Percentiles rank a stretch among this genome's conserved stretches.
Conservation (phyloP, 2,329 filamentous ascomycete species). For the Hymenoscyphus infarciens region DNA sequence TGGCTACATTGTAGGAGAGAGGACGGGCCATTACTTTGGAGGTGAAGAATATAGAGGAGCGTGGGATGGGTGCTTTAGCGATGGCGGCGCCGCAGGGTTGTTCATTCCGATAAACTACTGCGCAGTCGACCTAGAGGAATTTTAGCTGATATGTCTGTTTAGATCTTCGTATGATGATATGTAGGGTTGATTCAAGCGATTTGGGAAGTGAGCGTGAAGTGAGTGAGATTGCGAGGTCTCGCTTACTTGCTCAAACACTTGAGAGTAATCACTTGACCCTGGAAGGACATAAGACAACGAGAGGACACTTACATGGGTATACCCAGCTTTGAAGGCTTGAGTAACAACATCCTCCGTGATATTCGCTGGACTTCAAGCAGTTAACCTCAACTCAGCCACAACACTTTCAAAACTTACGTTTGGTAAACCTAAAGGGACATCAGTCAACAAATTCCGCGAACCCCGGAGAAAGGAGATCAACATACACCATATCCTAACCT, state of each 20-base stretch:
- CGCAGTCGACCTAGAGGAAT: slow-evolving; percentile 50
- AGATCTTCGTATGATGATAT: background rate
- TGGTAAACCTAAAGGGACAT: slow-evolving; percentile 37
- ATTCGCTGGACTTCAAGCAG: slow-evolving; percentile 47
- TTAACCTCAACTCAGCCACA: slow-evolving; percentile 6
- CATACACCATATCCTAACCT: slow-evolving; percentile 55
- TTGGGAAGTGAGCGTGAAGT: no score
- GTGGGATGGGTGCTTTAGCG: slow-evolving; percentile 46
- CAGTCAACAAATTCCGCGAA: background rate
- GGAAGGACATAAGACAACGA: background rate
- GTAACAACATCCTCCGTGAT: slow-evolving; percentile 54
- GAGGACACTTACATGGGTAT: slow-evolving; percentile 47
- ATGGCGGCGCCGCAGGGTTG: slow-evolving; percentile 51
- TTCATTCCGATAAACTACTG: slow-evolving; percentile 56
- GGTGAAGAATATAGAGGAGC: slow-evolving; percentile 58
- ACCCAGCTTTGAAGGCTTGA: slow-evolving; percentile 53
- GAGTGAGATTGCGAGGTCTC: background rate
- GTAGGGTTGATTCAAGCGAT: background rate
- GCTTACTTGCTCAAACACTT: background rate
- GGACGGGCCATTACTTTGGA: slow-evolving; percentile 52
- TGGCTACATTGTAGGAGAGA: slow-evolving; percentile 62
- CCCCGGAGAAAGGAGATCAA: slow-evolving; percentile 5
- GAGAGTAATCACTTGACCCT: background rate
- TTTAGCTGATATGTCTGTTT: background rate
- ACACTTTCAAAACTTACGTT: slow-evolving; percentile 32